Base-by-base conservation (phyloP, 208 protist genomes). In the Trypanosoma platydactyli region DNA sequence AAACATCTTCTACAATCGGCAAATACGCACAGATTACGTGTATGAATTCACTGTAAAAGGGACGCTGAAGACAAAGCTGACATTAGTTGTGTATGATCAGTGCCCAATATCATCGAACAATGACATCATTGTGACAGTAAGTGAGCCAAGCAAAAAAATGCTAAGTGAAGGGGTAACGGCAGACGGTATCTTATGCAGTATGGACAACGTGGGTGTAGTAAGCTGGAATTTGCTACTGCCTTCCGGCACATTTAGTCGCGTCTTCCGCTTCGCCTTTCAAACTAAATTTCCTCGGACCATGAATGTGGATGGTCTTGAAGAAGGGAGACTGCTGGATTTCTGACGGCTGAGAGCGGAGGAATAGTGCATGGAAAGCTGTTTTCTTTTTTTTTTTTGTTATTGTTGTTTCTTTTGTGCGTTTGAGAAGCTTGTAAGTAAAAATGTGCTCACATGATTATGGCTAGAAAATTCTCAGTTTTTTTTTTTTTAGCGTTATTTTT, bases 61-160 rank as follows among this genome's bases (percentile, higher is more conserved):
- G 27, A 44, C 68, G 56, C 3, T 60, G 16, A 42, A 61, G 11
- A 35, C 27, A 12, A 65, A 71, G 42, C 50, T 74, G 59, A 71
- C 63, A 24, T 55, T 87, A 48, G 68, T 87, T 48, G 81, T 87
- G 67, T 64, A 62, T 29, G 81, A 87, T 62, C 80, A 87, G 52
- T 87, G 68, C 63, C 81, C 81, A 3, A 58, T 84, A 9, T 73
- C 78, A 9, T 65, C 66, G n/a, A 58, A 81, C 53, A 58, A 73
- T 41, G 70, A 80, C 18, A 59, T 84, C 33, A 59, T 29, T 25
- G 75, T 87, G 64, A 18, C 50, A 51, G 55, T 83, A 59, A 44
- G 4, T 22, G 50, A 66, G 5, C 71, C 71, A 5, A 70, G 50
- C 38, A 63, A 40, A 40, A 50, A 55, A n/a, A 52, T 52, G 44